Evolutionary conservation across 2,329 filamentous ascomycete genomes (phyloP), one percentile per base, ranked within the genome.

Genomic region (Colletotrichum cordylinicola): DNA sequence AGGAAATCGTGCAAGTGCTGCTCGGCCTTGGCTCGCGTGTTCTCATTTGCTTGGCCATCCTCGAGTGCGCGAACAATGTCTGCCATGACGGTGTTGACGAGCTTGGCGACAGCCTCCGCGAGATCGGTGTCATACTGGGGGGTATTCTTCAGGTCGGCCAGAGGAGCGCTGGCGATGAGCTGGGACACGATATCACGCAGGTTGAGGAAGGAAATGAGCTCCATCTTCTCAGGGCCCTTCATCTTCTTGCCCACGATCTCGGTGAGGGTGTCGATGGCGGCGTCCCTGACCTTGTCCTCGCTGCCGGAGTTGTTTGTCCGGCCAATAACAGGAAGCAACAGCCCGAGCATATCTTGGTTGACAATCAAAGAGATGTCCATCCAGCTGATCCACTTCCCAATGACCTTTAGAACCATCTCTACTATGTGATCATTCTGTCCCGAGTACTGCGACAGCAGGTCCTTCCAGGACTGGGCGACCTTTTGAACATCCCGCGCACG

Each of bases 241-340:
- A 99, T 99, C 89, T 98, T 98, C 90, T 99, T 99, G 84, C 93
- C 94, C 74, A 98, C 95, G 79, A 98, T 98, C 86, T 99, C 96
- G 7, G 95, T 98, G 82, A 99, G 94, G 33, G 97, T 96, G 81
- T 98, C 96, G 80, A 98, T 95, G 68, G 97, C 96, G 21, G 96
- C 94, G 86, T 98, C 94, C 78, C 96, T 93, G 78, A 98, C 94
- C 83, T 93, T 94, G 82, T 98, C 95, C 85, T 94, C 88, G 82
- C 90, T 84, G 81, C 91, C 86, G 80, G 89, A 85, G 78, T 89
- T 82, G 83, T 92, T 90, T 82, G 92, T 88, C 84, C 93, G 94
- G n/a, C 95, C 95, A 72, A 98, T 94, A 78, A 98, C 91, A 78
- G 97, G 94, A 81, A 98, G 93, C 75, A 99, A 90, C 65, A 96